These are phyloP conservation scores for Pseudocercospora macadamiae DNA, from an alignment of 2,329 filamentous ascomycete species.

Conservation along the genomic window DNA sequence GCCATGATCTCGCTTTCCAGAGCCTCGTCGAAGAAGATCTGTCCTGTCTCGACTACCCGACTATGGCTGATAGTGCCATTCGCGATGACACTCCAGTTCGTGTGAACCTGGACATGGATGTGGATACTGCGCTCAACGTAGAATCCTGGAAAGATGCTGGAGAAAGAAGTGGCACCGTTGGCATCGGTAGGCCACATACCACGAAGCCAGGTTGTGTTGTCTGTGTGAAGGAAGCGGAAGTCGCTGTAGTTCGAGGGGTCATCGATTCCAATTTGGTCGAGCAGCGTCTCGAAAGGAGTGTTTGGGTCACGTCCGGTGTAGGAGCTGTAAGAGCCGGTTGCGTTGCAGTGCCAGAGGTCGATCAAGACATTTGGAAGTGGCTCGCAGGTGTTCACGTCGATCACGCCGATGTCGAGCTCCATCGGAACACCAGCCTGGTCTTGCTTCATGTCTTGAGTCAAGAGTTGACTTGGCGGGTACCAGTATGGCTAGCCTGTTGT, in stretches of 20 bases:
- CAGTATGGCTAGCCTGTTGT: conserved; percentile 6
- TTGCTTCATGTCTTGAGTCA: conserved; percentile 14
- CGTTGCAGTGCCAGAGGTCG: conserved; percentile 21
- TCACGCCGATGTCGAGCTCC: conserved; percentile 19
- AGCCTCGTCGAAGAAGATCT: conserved; percentile 19
- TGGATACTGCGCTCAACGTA: conserved; percentile 20
- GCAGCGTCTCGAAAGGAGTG: conserved; percentile 6
- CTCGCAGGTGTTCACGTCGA: conserved; percentile 20
- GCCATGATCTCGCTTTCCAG: conserved; percentile 18
- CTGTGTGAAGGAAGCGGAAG: conserved; percentile 11
- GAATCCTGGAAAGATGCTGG: conserved; percentile 19
- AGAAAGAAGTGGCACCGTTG: conserved; percentile 13
- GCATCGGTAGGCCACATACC: conserved; percentile 21
- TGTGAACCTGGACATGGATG: conserved; percentile 21
- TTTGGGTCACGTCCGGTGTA: conserved; percentile 12
- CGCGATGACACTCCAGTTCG: conserved; percentile 15
- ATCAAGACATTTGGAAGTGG: conserved; percentile 13
- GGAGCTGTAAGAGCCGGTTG: conserved; percentile 12
- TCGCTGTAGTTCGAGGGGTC: conserved; percentile 12
- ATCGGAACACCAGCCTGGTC: conserved; percentile 16
- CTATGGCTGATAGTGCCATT: conserved; percentile 17
- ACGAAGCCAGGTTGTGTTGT: conserved; percentile 13
- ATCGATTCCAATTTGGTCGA: conserved; percentile 8
- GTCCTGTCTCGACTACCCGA: conserved; percentile 17
- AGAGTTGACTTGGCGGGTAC: conserved; percentile 14